These are phyloP conservation scores for Rutstroemia sp. DNA, from an alignment of 2,329 filamentous ascomycete genomes.

Conservation along the genomic window DNA sequence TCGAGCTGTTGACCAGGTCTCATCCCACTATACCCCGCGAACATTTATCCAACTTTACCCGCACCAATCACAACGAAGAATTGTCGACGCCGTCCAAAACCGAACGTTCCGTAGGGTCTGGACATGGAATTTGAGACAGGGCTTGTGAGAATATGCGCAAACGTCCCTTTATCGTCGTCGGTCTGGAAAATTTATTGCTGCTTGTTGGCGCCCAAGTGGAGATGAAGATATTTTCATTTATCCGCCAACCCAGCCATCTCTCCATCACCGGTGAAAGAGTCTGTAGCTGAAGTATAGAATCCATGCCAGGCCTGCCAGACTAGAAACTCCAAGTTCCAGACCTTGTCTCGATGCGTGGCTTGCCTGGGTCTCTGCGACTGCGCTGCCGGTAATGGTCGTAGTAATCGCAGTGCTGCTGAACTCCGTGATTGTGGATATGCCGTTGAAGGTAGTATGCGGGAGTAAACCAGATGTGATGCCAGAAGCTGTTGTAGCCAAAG, in stretches of 20 bases:
- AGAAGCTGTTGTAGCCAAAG: neutral
- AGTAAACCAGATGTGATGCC: neutral
- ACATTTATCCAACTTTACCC: slow-evolving; percentile 10
- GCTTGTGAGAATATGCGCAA: no score
- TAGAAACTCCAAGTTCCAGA: neutral
- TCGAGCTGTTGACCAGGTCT: slow-evolving; percentile 1
- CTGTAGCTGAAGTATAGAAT: slow-evolving; percentile 5
- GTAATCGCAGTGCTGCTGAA: slow-evolving; percentile 3
- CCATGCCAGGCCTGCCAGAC: neutral
- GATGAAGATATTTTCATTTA: no score
- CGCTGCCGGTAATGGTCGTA: slow-evolving; percentile 2
- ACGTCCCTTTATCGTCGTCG: no score
- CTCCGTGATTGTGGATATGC: slow-evolving; percentile 5
- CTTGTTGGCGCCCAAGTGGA: no score
- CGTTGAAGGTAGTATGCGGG: neutral
- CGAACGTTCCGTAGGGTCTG: neutral
- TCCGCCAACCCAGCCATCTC: neutral
- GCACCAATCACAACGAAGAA: slow-evolving; percentile 17
- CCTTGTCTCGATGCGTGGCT: neutral
- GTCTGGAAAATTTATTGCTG: no score
- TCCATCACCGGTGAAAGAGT: neutral
- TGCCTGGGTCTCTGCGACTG: neutral
- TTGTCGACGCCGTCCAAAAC: neutral
- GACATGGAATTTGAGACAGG: neutral
- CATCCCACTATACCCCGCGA: slow-evolving; percentile 14